Percentiles rank a stretch among this genome's conserved stretches.
These are phyloP conservation scores for Cordyceps cateniannulata DNA, from an alignment of 2,329 filamentous ascomycete species.

Conservation along the genomic window DNA sequence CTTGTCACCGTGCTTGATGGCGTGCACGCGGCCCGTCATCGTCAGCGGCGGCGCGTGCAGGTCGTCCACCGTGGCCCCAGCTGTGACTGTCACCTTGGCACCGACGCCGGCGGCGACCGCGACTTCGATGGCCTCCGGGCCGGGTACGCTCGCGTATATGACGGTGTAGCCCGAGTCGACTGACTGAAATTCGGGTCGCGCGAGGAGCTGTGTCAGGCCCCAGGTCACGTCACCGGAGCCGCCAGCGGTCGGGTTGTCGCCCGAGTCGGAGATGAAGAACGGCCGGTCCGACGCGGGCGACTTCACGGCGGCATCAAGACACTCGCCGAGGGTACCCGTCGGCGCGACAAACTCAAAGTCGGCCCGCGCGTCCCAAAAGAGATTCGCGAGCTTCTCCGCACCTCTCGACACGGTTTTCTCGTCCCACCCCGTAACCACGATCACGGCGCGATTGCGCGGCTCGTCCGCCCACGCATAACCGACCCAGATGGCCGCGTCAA, in stretches of 20 bases:
- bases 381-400: slow-evolving; percentile 37
- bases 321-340: slow-evolving; percentile 39
- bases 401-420: slow-evolving; percentile 28
- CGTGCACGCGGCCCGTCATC: slow-evolving; percentile 43
- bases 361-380: slow-evolving; percentile 41
- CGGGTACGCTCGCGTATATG: slow-evolving; percentile 48
- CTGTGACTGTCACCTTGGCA: slow-evolving; percentile 41
- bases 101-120: slow-evolving; percentile 40
- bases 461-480: slow-evolving; percentile 52
- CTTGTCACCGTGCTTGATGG: slow-evolving; percentile 43
- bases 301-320: slow-evolving; percentile 37
- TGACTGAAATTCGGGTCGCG: slow-evolving; percentile 36
- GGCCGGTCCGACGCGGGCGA: slow-evolving; percentile 30
- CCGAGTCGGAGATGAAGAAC: slow-evolving; percentile 49
- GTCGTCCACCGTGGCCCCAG: slow-evolving; percentile 43
- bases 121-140: slow-evolving; percentile 33
- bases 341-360: slow-evolving; percentile 47
- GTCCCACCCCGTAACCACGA: slow-evolving; percentile 47
- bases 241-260: slow-evolving; percentile 49
- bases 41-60: slow-evolving; percentile 41
- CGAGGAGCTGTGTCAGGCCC: slow-evolving; percentile 39
- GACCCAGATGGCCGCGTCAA: slow-evolving; percentile 49
- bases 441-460: slow-evolving; percentile 41
- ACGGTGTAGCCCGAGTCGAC: slow-evolving; percentile 30
- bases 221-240: slow-evolving; percentile 49